A percentile compares a stretch with the other conserved stretches of the same genome.
Conservation (phyloP, 495 filamentous ascomycete species). For the Penicillium verhagenii region DNA sequence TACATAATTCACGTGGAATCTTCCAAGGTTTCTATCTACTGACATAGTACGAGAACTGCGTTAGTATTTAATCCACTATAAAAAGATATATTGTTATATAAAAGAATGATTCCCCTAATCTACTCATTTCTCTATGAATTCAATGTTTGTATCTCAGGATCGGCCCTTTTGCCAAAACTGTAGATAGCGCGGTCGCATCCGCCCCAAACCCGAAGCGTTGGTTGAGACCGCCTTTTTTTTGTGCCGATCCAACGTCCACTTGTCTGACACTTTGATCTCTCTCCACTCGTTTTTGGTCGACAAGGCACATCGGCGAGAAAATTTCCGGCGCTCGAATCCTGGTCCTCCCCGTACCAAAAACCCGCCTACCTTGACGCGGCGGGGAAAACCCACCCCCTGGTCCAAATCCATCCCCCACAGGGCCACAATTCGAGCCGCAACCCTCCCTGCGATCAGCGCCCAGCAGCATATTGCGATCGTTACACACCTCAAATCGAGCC, state of each 20-base stretch:
- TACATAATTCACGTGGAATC: neutral
- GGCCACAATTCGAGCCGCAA: constrained; percentile 10
- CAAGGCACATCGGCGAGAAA: neutral
- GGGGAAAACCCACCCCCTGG: constrained; percentile 18
- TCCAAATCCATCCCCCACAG: constrained; percentile 12
- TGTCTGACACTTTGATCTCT: constrained; percentile 13
- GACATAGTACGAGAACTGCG: too few relatives aligned
- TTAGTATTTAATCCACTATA: neutral
- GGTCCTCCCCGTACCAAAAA: neutral
- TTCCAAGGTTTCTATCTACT: neutral
- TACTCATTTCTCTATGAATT: neutral
- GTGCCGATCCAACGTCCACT: constrained; percentile 28
- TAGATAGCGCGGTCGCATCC: constrained; percentile 5
- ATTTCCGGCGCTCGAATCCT: neutral
- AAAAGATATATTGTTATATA: too few relatives aligned
- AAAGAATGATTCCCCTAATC: too few relatives aligned
- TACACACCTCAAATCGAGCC: constrained; percentile 6
- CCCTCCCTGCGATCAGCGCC: constrained; percentile 11
- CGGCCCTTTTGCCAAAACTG: neutral
- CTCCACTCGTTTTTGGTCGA: neutral
- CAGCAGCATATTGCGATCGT: constrained; percentile 5
- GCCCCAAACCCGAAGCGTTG: constrained; percentile 15
- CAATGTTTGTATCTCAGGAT: neutral
- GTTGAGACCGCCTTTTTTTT: constrained; percentile 28
- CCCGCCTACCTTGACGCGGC: constrained; percentile 6